Base-by-base conservation (phyloP, 2,329 filamentous ascomycete genomes). In the Plenodomus tracheiphilus region DNA sequence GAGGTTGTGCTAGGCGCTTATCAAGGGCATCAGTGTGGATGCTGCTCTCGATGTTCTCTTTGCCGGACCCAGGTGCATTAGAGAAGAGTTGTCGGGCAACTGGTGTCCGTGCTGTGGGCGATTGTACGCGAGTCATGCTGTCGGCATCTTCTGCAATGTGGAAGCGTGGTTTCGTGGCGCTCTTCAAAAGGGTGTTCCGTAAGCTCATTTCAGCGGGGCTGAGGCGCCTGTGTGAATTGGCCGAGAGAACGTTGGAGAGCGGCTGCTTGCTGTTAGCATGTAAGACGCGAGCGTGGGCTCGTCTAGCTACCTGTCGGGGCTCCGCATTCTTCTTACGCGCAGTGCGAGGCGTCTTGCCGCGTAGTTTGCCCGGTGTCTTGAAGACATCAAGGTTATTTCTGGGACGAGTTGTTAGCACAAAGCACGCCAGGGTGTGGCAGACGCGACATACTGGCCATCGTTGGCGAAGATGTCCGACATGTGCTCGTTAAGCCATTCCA, bases 401-500 rank as follows among this genome's bases (percentile, higher is more conserved):
- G 64, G 20, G 4, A 18, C 13, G 18, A 19, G 1, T 28, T 16
- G 53, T 75, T 47, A 75, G 68, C 46, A 41, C 25, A 18, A 9
- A 20, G 39, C 45, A 55, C 43, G 47, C 43, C 21, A n/a, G 8
- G 21, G 28, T 32, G 41, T 17, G 39, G 42, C 30, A 43, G 46
- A 44, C 53, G 49, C 53, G 47, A 81, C 88, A 66, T 83, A 97
- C 94, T 91, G 84, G 74, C 92, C 85, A 67, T 91, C 88, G 62
- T 87, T 85, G 64, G 86, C 87, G 71, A 97, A 96, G 66, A 99
- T 90, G 56, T 96, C 91, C 41, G 85, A 85, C 93, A 99, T 97
- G 73, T 99, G 94, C 76, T 97, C 94, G 68, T 99, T 97, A 63
- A 99, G 79, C 94, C 94, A 99, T 70, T 97, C 92, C 66, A 97